phyloP scores from a whole-genome alignment of 2,329 filamentous ascomycete species.

The Colletotrichum filicis region DNA sequence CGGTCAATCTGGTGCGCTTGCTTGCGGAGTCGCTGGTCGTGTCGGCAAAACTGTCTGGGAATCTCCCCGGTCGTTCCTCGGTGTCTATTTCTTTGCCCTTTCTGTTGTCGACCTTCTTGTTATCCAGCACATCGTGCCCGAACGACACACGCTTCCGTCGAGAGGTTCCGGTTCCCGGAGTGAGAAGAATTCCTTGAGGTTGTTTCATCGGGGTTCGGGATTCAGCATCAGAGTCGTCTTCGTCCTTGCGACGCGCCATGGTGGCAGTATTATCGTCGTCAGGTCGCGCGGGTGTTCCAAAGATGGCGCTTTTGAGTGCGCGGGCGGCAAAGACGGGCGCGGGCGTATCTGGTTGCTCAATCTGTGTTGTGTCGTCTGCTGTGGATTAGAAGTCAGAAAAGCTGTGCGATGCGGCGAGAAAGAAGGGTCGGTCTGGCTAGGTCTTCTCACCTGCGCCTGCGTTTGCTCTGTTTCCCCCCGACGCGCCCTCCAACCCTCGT shows the following conservation, averaged over 20 bases:
- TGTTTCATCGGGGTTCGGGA: slow-evolving; percentile 57
- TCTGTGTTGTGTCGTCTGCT: slow-evolving; percentile 54
- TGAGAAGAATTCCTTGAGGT: slow-evolving; percentile 68
- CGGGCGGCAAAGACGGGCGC: slow-evolving; percentile 74
- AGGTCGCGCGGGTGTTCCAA: slow-evolving; percentile 64
- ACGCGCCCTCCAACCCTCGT: slow-evolving; percentile 53
- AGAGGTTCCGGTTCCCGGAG: slow-evolving; percentile 70
- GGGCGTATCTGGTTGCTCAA: slow-evolving; percentile 72
- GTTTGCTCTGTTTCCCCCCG: slow-evolving; percentile 43
- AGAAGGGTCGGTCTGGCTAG: neutral
- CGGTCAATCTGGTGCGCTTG: slow-evolving; percentile 56
- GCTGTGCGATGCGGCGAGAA: neutral
- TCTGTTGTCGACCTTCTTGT: slow-evolving; percentile 46
- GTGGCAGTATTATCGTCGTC: slow-evolving; percentile 42
- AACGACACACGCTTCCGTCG: slow-evolving; percentile 75
- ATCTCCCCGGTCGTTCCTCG: slow-evolving; percentile 44
- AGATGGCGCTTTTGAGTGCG: slow-evolving; percentile 72
- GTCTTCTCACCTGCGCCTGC: slow-evolving; percentile 41
- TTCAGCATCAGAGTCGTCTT: slow-evolving; percentile 40
- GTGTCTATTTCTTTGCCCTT: slow-evolving; percentile 42
- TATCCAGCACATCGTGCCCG: slow-evolving; percentile 62
- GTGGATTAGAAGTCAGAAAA: neutral
- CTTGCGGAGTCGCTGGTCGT: slow-evolving; percentile 37
- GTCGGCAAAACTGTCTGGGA: slow-evolving; percentile 41
- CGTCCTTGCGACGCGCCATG: slow-evolving; percentile 20